A percentile compares a stretch with the other conserved stretches of the same genome.
phyloP scores from a whole-genome alignment of 257 asterid species.

The Cinchona pubescens region DNA sequence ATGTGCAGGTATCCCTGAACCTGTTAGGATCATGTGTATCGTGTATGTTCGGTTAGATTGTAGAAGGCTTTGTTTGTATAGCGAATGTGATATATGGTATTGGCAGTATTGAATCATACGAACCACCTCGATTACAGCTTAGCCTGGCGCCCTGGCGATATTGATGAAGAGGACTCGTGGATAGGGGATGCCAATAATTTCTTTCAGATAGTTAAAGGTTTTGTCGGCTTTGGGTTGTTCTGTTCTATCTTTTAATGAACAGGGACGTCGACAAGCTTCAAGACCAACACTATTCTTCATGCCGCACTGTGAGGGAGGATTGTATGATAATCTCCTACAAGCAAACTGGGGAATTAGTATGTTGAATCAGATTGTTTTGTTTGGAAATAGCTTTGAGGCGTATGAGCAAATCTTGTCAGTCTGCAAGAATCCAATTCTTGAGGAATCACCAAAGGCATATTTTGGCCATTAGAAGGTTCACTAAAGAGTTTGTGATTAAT shows the following conservation, averaged over 20 bases:
- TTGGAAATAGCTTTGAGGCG: slow-evolving; percentile 69
- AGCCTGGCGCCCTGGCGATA: slow-evolving; percentile 66
- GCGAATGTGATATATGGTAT: slow-evolving; percentile 65
- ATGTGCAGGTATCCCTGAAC: not conserved
- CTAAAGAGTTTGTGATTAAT: slow-evolving; percentile 39
- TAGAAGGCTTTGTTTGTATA: not conserved
- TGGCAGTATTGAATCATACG: slow-evolving; percentile 82
- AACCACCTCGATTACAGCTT: slow-evolving; percentile 71
- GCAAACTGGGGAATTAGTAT: slow-evolving; percentile 56
- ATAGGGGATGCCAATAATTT: slow-evolving; percentile 74
- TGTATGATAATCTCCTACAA: slow-evolving; percentile 68
- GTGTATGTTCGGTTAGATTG: no score
- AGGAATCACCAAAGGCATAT: slow-evolving; percentile 48
- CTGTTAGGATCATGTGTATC: not conserved
- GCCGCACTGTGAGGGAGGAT: slow-evolving; percentile 84
- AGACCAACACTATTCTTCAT: slow-evolving; percentile 78
- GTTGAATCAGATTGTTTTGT: slow-evolving; percentile 39
- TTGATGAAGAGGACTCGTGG: slow-evolving; percentile 77
- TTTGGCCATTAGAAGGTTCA: slow-evolving; percentile 43
- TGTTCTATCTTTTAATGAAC: slow-evolving; percentile 73
- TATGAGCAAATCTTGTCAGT: slow-evolving; percentile 46
- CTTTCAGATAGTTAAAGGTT: slow-evolving; percentile 62
- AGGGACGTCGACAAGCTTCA: slow-evolving; percentile 53
- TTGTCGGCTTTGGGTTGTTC: slow-evolving; percentile 66
- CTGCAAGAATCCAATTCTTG: slow-evolving; percentile 25